Evolutionary conservation across 352 stramenopile species (phyloP).

Genomic region (Thalassiosira mediterranea): DNA sequence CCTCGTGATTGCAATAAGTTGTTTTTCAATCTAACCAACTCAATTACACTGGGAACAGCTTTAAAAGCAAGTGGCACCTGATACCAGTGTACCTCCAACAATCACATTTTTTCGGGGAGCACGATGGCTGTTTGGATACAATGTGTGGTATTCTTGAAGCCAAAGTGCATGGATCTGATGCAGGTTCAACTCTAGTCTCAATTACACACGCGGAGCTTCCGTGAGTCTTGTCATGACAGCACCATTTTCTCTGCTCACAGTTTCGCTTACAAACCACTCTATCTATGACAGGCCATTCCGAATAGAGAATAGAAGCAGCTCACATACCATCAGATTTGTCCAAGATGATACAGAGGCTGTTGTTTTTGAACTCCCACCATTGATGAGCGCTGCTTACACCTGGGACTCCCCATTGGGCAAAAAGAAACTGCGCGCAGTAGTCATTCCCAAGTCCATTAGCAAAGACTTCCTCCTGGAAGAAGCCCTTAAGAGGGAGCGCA

Average conservation of each 20-base stretch:
- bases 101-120: slow-evolving; percentile 27
- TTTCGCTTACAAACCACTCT: too few relatives aligned
- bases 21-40: too few relatives aligned
- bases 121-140: slow-evolving; percentile 35
- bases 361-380: slow-evolving; percentile 61
- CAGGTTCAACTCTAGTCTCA: slow-evolving; percentile 16
- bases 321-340: slow-evolving; percentile 54
- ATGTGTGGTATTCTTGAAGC: slow-evolving; percentile 25
- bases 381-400: slow-evolving; percentile 58
- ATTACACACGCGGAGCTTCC: slow-evolving; percentile 46
- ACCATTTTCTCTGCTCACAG: too few relatives aligned
- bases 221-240: too few relatives aligned
- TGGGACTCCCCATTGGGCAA: slow-evolving; percentile 60
- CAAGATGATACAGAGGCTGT: slow-evolving; percentile 61
- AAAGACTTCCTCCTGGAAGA: not conserved
- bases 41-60: too few relatives aligned
- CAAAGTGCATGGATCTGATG: slow-evolving; percentile 17
- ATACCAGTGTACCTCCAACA: slow-evolving; percentile 19
- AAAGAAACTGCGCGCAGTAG: slow-evolving; percentile 45
- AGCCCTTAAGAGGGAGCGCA: not conserved
- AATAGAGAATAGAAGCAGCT: slow-evolving; percentile 59
- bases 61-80: slow-evolving; percentile 33
- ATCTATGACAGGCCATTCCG: too few relatives aligned
- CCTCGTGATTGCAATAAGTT: too few relatives aligned
- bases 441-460: slow-evolving; percentile 15